A percentile compares a stretch with the other conserved stretches of the same genome.
Evolutionary conservation across 768 basidiomycete species (phyloP).

Genomic region (Asterophora lycoperdoides): DNA sequence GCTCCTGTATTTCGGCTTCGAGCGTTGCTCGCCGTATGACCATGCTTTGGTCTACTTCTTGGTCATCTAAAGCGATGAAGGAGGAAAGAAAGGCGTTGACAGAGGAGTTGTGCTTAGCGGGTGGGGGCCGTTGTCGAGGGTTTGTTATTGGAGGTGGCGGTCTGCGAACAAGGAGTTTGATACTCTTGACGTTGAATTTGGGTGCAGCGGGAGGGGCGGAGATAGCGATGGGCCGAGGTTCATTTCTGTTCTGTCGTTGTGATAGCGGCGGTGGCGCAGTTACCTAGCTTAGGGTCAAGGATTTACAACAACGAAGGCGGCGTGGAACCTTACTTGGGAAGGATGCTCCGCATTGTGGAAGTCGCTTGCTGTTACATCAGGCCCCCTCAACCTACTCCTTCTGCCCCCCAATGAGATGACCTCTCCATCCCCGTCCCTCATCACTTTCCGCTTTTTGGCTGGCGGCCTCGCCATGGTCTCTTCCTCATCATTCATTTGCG

Average conservation of each 20-base stretch:
- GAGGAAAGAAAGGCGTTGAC: slow-evolving; percentile 57
- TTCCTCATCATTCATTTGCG: neutral
- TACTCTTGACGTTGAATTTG: slow-evolving; percentile 50
- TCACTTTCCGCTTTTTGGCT: slow-evolving; percentile 12
- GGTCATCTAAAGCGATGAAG: slow-evolving; percentile 50
- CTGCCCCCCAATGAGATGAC: slow-evolving; percentile 12
- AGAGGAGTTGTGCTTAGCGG: slow-evolving; percentile 48
- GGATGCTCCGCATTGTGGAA: neutral
- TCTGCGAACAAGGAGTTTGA: slow-evolving; percentile 62
- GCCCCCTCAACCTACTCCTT: slow-evolving; percentile 17
- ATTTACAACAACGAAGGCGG: neutral
- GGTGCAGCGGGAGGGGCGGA: slow-evolving; percentile 16
- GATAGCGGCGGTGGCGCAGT: slow-evolving; percentile 6
- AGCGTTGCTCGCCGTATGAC: slow-evolving; percentile 19
- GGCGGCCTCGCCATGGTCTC: neutral
- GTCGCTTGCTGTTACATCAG: slow-evolving; percentile 9
- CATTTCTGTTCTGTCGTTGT: neutral
- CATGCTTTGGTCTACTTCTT: slow-evolving; percentile 38
- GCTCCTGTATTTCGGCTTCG: slow-evolving; percentile 33
- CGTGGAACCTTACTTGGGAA: neutral
- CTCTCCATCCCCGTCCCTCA: slow-evolving; percentile 2
- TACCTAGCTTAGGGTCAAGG: neutral
- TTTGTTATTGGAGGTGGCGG: slow-evolving; percentile 60
- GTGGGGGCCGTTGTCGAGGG: slow-evolving; percentile 62
- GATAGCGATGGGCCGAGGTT: slow-evolving; percentile 2